Evolutionary conservation across 2,329 filamentous ascomycete species (phyloP), one percentile per base, ranked within the genome.

Genomic region (Colletotrichum australisinense): DNA sequence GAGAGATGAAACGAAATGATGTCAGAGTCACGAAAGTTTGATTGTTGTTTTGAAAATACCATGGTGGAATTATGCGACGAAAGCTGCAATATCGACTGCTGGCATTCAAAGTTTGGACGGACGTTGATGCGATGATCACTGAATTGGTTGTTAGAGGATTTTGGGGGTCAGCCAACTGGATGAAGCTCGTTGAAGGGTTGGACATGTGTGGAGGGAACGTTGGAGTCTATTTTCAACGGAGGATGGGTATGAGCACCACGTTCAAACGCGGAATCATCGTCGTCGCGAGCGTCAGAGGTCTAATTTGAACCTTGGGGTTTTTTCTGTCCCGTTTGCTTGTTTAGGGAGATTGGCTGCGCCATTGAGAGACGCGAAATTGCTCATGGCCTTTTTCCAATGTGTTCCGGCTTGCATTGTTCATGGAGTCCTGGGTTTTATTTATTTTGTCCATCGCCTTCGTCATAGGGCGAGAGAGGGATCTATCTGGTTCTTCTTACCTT

Each of bases 1-100:
- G 35, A 64, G 30, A 65, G 52, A 57, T 19, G 52, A 65, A 30
- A 65, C 24, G 63, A 65, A 57, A 65, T 30, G 24, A 65, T 55
- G 55, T 55, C 42, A 42, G 53, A 59, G 55, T 42, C 55, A 69
- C 30, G 58, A 69, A 58, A 42, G 49, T 56, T 46, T n/a, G n/a
- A 42, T 42, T 19, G 19, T n/a, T 63, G 52, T 8, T 57, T 35
- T 60, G 60, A 49, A 70, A 49, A 70, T 58, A 62, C 59, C 55
- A 70, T 59, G 56, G 55, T 62, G 67, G 58, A 19, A 42, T 63
- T 49, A 26, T 38, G 38, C 35, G 35, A 42, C 49, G 24, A 56
- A 32, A 38, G 14, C 14, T 8, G n/a, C 19, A 42, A 12, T 55
- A 14, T 16, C 24, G n/a, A 35, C 46, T 28, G 26, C 38, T 49